Evolutionary conservation across 129 eudicot species (phyloP).

Genomic region (Chrysanthemum lavandulifolium): DNA sequence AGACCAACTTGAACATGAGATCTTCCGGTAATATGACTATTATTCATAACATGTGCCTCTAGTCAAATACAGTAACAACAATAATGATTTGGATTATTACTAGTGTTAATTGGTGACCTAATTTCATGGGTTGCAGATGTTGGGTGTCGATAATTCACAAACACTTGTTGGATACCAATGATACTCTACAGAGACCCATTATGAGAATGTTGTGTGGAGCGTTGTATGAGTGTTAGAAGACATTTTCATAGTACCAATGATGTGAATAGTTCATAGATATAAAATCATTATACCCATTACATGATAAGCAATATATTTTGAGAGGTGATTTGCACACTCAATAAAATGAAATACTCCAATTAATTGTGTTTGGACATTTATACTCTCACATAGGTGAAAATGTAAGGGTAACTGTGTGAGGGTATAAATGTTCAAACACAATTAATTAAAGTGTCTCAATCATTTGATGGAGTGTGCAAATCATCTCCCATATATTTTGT

Average conservation of each 20-base stretch:
- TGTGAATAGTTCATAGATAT: slow-evolving; percentile 11
- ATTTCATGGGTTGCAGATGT: not conserved
- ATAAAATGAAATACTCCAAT: no score
- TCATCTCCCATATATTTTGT: not conserved
- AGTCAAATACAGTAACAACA: not conserved
- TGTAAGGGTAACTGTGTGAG: no score
- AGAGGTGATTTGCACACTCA: no score
- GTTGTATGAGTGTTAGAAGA: slow-evolving; percentile 5
- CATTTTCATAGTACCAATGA: slow-evolving; percentile 18
- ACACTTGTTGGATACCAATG: not conserved
- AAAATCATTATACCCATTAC: slow-evolving; percentile 20
- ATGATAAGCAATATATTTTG: not conserved
- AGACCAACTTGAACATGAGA: slow-evolving; percentile 1
- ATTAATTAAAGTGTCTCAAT: no score
- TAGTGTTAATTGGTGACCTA: slow-evolving; percentile 8
- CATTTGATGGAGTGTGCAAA: no score
- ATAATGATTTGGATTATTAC: not conserved
- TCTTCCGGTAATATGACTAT: not conserved
- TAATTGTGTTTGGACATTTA: no score
- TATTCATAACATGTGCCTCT: not conserved
- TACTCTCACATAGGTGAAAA: no score
- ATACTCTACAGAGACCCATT: not conserved
- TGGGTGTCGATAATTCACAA: not conserved
- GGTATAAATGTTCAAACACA: no score
- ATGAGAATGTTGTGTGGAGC: not conserved